A percentile compares a stretch with the other conserved stretches of the same genome.
These are phyloP conservation scores for Boletus sp. DNA, from an alignment of 768 basidiomycete species.

Conservation along the genomic window DNA sequence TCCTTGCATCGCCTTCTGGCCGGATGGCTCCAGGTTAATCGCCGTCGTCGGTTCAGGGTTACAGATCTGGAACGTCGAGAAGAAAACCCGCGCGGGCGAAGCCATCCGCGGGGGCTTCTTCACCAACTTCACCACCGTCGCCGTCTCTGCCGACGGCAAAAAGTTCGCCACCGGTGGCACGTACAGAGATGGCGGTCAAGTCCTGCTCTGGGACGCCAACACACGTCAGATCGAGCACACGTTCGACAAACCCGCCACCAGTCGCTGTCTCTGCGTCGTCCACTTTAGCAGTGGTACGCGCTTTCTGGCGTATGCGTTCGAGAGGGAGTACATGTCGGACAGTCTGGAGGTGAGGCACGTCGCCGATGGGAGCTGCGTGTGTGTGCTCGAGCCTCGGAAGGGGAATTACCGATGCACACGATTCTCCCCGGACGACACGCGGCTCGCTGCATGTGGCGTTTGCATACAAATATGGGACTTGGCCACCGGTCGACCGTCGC, in stretches of 20 bases:
- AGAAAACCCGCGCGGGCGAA: slow-evolving; percentile 21
- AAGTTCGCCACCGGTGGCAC: slow-evolving; percentile 25
- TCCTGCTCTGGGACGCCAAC: slow-evolving; percentile 21
- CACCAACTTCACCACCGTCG: slow-evolving; percentile 26
- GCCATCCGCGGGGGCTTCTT: slow-evolving; percentile 22
- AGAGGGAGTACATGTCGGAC: slow-evolving; percentile 27
- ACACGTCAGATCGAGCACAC: slow-evolving; percentile 23
- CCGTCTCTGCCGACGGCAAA: slow-evolving; percentile 22
- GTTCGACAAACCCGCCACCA: slow-evolving; percentile 21
- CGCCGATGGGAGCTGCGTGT: slow-evolving; percentile 11
- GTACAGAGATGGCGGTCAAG: slow-evolving; percentile 23
- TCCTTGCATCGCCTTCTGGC: slow-evolving; percentile 23
- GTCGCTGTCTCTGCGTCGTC: slow-evolving; percentile 22
- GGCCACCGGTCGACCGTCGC: slow-evolving; percentile 13
- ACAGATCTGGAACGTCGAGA: slow-evolving; percentile 24
- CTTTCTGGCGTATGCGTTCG: slow-evolving; percentile 19
- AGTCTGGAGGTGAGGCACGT: slow-evolving; percentile 15
- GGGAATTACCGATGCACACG: slow-evolving; percentile 25
- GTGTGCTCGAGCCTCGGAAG: slow-evolving; percentile 21
- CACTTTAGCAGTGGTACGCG: slow-evolving; percentile 22
- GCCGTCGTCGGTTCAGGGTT: slow-evolving; percentile 25
- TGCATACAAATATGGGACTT: slow-evolving; percentile 26
- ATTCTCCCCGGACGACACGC: slow-evolving; percentile 23
- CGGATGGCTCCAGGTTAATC: slow-evolving; percentile 24
- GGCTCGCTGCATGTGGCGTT: slow-evolving; percentile 22